A percentile compares a stretch with the other conserved stretches of the same genome.
Conservation (phyloP, 2,329 filamentous ascomycete species). For the Aspergillus novofumigatus region DNA sequence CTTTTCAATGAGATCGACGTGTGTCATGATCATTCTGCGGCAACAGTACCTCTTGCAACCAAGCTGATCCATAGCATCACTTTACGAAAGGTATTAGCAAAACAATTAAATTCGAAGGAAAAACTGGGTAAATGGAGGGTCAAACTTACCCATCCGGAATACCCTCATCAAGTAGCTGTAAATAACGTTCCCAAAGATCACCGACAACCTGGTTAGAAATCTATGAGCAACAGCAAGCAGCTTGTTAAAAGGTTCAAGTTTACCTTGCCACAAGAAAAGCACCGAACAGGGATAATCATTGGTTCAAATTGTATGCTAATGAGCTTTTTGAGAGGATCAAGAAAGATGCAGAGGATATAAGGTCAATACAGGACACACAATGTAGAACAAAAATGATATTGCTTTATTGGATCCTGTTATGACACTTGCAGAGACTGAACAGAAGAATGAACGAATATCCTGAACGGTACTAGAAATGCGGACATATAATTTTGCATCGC, state of each 20-base stretch:
- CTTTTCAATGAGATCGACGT: constrained; percentile 98
- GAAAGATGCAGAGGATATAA: background rate
- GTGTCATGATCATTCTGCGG: constrained; percentile 98
- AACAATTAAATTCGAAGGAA: background rate
- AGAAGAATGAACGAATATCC: background rate
- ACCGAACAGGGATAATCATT: constrained; percentile 98
- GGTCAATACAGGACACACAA: background rate
- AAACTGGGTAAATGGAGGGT: background rate
- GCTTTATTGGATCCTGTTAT: background rate
- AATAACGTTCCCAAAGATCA: constrained; percentile 95
- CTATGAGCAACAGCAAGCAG: constrained; percentile 4
- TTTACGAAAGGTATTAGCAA: constrained; percentile 36
- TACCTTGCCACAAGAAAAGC: constrained; percentile 99
- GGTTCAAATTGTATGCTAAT: background rate
- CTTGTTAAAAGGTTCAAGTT: constrained; percentile 11
- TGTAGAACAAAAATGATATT: background rate
- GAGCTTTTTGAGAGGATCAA: background rate
- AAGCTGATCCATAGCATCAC: constrained; percentile 93
- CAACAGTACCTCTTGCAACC: constrained; percentile 96
- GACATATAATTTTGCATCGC: background rate
- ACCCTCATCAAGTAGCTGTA: constrained; percentile 78
- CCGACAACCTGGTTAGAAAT: constrained; percentile 69
- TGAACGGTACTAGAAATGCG: background rate
- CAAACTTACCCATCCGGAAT: constrained; percentile 66
- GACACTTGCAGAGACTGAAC: background rate